A percentile compares a stretch with the other conserved stretches of the same genome.
Conservation (phyloP, 2,329 filamentous ascomycete genomes). For the Hypoxylon sp. region DNA sequence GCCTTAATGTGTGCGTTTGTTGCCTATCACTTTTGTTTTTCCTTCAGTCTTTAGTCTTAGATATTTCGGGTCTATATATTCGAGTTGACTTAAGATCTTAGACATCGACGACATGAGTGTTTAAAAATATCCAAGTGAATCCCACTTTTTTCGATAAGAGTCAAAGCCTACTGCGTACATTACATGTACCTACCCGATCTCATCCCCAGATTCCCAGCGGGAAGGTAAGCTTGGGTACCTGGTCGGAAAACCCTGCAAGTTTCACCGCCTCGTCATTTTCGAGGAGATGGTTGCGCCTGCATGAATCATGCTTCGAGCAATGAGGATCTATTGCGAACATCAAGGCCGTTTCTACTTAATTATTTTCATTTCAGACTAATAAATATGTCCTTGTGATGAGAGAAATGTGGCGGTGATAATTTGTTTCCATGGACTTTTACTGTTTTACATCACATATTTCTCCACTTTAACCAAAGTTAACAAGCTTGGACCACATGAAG, state of each 20-base stretch:
- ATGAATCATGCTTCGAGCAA: background rate
- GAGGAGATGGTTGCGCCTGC: background rate
- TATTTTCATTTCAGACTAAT: background rate
- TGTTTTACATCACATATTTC: background rate
- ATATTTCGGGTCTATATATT: background rate
- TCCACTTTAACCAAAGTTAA: background rate
- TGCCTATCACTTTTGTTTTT: background rate
- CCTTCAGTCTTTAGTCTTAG: background rate
- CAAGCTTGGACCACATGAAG: conserved; percentile 12
- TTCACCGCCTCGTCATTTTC: conserved; percentile 24
- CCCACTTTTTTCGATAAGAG: conserved; percentile 26
- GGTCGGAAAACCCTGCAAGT: conserved; percentile 9
- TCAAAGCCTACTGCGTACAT: conserved; percentile 2
- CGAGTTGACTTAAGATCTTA: background rate
- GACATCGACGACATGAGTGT: conserved; percentile 6
- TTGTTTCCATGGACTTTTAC: background rate
- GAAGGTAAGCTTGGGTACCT: conserved; percentile 23
- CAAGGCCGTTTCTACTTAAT: background rate
- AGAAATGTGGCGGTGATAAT: conserved; percentile 4
- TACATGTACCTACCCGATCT: conserved; percentile 23
- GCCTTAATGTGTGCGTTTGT: background rate
- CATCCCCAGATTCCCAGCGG: conserved; percentile 30
- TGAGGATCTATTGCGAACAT: background rate
- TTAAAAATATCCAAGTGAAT: conserved; percentile 15
- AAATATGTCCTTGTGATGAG: background rate